These are phyloP conservation scores for Microdochium paspali DNA, from an alignment of 2,329 filamentous ascomycete species.

Conservation along the genomic window DNA sequence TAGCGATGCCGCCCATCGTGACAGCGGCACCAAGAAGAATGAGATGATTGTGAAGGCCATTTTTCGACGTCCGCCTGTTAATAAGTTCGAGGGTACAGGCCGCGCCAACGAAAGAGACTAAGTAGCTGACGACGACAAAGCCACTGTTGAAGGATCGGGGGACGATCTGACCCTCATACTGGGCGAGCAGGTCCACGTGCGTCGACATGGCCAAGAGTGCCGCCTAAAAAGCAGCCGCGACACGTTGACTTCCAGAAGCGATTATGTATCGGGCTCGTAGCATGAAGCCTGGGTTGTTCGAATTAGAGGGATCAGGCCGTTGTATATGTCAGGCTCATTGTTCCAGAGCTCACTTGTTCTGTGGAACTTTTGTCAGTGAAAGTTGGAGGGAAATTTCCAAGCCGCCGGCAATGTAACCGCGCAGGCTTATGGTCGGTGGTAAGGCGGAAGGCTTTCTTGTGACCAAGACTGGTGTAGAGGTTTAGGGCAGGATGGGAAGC, in stretches of 20 bases:
- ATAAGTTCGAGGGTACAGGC: slow-evolving; percentile 74
- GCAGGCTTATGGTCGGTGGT: too few species aligned
- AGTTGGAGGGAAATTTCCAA: background rate
- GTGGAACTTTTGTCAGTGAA: background rate
- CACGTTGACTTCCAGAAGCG: too few species aligned
- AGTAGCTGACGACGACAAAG: slow-evolving; percentile 63
- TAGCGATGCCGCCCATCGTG: slow-evolving; percentile 64
- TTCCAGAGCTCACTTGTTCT: too few species aligned
- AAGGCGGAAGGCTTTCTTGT: too few species aligned
- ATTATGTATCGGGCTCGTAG: too few species aligned
- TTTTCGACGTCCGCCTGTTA: slow-evolving; percentile 61
- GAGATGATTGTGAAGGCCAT: slow-evolving; percentile 59
- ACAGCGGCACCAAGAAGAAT: slow-evolving; percentile 55
- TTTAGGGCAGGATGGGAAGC: too few species aligned
- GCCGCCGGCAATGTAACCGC: background rate
- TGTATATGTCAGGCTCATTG: background rate
- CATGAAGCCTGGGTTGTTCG: background rate
- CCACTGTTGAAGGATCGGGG: slow-evolving; percentile 43
- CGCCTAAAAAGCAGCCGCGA: too few species aligned
- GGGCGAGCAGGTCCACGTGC: slow-evolving; percentile 20
- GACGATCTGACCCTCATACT: slow-evolving; percentile 35
- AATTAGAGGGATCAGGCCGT: background rate
- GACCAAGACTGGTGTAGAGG: too few species aligned
- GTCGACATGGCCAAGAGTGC: slow-evolving; percentile 11
- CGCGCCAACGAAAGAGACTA: slow-evolving; percentile 70